These are phyloP conservation scores for Carex sylvatica DNA, from an alignment of 202 grass and related monocot species.

Conservation along the genomic window DNA sequence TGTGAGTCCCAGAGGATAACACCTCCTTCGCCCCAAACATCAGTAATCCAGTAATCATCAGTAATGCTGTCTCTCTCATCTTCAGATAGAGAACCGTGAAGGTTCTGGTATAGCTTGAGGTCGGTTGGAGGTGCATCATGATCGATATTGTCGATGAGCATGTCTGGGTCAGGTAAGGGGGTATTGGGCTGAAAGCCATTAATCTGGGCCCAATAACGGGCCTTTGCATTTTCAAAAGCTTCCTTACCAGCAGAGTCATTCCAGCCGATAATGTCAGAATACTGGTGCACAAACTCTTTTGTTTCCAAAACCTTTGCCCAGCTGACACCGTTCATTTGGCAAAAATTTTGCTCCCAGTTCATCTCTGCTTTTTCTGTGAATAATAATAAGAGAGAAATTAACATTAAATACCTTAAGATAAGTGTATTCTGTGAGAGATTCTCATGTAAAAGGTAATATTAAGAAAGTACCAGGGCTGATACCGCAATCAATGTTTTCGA, in stretches of 20 bases:
- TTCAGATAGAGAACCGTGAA: slow-evolving; percentile 14
- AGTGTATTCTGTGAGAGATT: background rate
- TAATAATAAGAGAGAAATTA: background rate
- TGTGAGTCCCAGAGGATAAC: slow-evolving; percentile 16
- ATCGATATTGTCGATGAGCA: slow-evolving; percentile 21
- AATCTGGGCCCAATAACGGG: slow-evolving; percentile 37
- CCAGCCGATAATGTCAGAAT: slow-evolving; percentile 4
- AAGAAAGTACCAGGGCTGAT: background rate
- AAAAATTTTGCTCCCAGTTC: slow-evolving; percentile 12
- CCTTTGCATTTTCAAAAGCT: slow-evolving; percentile 31
- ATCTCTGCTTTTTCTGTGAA: slow-evolving; percentile 1
- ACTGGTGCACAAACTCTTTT: background rate
- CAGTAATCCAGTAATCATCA: background rate
- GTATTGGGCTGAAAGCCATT: slow-evolving; percentile 21
- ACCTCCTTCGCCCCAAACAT: background rate
- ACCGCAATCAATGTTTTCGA: background rate
- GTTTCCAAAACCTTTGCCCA: slow-evolving; percentile 6
- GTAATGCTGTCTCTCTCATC: background rate
- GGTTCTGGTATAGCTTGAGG: slow-evolving; percentile 23
- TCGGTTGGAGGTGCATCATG: background rate
- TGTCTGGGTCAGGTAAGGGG: slow-evolving; percentile 22
- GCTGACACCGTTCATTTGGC: background rate
- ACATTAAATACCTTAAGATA: background rate
- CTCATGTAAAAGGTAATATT: background rate
- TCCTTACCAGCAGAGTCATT: slow-evolving; percentile 26